Evolutionary conservation across 148 eudicot species (phyloP), one percentile per base, ranked within the genome.

Genomic region (Mesembryanthemum crystallinum): DNA sequence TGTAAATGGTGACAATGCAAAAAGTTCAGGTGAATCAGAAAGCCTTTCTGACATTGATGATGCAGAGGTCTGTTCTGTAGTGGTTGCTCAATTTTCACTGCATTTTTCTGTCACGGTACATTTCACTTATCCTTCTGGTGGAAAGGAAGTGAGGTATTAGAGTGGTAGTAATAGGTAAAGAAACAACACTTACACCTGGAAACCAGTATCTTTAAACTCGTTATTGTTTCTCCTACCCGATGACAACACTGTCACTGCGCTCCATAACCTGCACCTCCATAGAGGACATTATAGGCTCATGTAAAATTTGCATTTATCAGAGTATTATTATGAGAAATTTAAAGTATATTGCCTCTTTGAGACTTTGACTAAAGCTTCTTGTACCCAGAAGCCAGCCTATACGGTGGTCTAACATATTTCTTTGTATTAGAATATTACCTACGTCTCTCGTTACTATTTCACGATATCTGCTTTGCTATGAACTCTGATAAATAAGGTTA

Each of bases 31-130:
- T 54, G 81, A 76, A 17, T 77, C 77, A 35, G 83, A 73, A 59
- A 63, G 76, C 64, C 83, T 81, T 49, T 82, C 84, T 77, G 78
- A 82, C 64, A 82, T 82, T 68, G 80, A 73, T 39, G 84, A 82
- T 69, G 66, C 78, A 62, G 84, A 82, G 81, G 84, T 82, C 35
- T 42, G 75, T 63, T 82, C 35, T 42, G 75, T 63, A 15, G 20
- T 64, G 43, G 18, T 70, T 37, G 5, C 28, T 33, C 25, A 42
- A 39, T 67, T 47, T 68, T 33, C n/a, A 12, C 10, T 21, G 45
- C 42, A 59, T 23, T 8, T 57, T 0, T 61, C 18, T 59, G 29
- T 33, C 28, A 4, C n/a, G 51, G 20, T 43, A 24, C 11, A 20
- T 4, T 21, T 27, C 28, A 9, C 12, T 60, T 20, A 13, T 28